Evolutionary conservation across 176 grass and related monocot species (phyloP), one percentile per base, ranked within the genome.

Genomic region (Phoenix dactylifera): DNA sequence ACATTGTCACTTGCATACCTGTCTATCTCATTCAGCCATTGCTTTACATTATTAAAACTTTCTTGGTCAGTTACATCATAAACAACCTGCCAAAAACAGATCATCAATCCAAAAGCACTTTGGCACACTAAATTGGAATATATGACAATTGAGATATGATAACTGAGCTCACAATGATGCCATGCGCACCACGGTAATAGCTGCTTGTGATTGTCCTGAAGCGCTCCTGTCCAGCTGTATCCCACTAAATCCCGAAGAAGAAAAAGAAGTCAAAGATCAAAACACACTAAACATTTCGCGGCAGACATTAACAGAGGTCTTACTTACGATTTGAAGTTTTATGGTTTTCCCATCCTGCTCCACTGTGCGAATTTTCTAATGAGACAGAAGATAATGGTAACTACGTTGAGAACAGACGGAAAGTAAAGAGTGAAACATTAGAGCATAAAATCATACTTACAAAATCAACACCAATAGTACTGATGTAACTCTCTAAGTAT

Each of bases 311-410:
- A 14, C 35, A 44, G 57, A 60, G 1, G 1, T 12, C 4, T 63
- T 52, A 75, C 82, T 81, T 76, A 89, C 86, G 26, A 89, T 85
- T 75, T 89, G 86, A 49, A 89, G 82, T 54, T 89, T 89, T 75
- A 89, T 89, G 4, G 86, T 89, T 75, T 89, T 89, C 67, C 71
- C 86, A 82, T 89, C 86, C 77, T 85, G 86, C 67, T 89, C 82
- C 15, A 89, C 74, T 0, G 86, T 89, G 16, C 82, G 86, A 29
- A 89, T 89, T 89, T 89, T 89, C 86, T 89, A 59, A 49, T 17
- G 68, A 76, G 12, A 62, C 5, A 70, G 55, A 76, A 49, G 24
- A 7, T 28, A 29, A 30, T 19, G 55, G 16, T 64, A 65, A 60
- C 48, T 16, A 19, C 7, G 52, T 60, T 19, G 72, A 0, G 16